These are phyloP conservation scores for Monsonia emarginata DNA, from an alignment of 441 rosid genomes.

Conservation along the genomic window DNA sequence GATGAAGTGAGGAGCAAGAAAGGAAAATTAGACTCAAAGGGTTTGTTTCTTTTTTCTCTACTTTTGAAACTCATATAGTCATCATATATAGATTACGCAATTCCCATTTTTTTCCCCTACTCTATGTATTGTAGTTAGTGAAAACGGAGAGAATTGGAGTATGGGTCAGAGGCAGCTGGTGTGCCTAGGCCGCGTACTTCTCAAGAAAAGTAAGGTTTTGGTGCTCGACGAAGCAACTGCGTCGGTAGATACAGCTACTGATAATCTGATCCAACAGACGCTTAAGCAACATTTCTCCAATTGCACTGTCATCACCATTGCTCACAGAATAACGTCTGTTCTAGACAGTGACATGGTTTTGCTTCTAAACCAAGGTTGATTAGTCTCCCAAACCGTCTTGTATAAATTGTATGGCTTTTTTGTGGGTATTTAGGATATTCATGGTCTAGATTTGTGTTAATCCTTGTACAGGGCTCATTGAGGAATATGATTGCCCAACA, in stretches of 20 bases:
- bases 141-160: slow-evolving; percentile 94
- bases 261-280: slow-evolving; percentile 69
- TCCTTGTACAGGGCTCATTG: slow-evolving; percentile 41
- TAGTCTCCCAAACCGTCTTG: slow-evolving; percentile 4
- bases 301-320: slow-evolving; percentile 70
- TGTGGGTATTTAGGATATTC: background rate
- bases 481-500: slow-evolving; percentile 54
- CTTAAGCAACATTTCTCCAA: slow-evolving; percentile 52
- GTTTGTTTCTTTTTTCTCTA: slow-evolving; percentile 22
- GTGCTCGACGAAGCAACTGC: slow-evolving; percentile 95
- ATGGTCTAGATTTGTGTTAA: background rate
- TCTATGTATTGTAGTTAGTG: slow-evolving; percentile 56
- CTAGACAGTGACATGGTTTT: slow-evolving; percentile 68
- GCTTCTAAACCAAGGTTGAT: slow-evolving; percentile 55
- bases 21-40: slow-evolving; percentile 49
- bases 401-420: background rate
- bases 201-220: slow-evolving; percentile 66
- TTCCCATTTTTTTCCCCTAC: background rate
- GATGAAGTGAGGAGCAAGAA: slow-evolving; percentile 75
- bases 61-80: too few relatives aligned
- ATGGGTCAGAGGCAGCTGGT: slow-evolving; percentile 87
- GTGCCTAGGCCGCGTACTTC: slow-evolving; percentile 71
- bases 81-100: too few relatives aligned
- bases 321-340: slow-evolving; percentile 71
- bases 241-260: slow-evolving; percentile 79